Evolutionary conservation across 2,329 filamentous ascomycete species (phyloP), one percentile per base, ranked within the genome.

Genomic region (Raffaelea albimanens): DNA sequence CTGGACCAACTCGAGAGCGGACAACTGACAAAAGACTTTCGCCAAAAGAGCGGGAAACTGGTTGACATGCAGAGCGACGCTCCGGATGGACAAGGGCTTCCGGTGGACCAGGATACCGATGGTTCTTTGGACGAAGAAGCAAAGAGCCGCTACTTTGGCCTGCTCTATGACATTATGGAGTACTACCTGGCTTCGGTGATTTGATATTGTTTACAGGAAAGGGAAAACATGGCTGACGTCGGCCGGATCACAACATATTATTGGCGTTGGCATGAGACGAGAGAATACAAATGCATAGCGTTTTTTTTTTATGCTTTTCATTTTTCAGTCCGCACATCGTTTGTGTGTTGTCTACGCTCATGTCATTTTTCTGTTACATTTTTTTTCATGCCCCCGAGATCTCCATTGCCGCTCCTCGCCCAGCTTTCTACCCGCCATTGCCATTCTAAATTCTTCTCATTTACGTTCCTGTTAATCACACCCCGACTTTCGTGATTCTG

Each of bases 81-180:
- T 2, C 46, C 39, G 34, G 5, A 51, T 50, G 20, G 50, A 47
- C n/a, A 21, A 45, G n/a, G n/a, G n/a, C n/a, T n/a, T n/a, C n/a
- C 14, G n/a, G 22, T 20, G 14, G n/a, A 8, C 13, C 44, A 57
- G 7, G 25, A 7, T 29, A 29, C 25, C 7, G 34, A 53, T 57
- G 36, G 43, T 16, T 53, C 58, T 40, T 13, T 13, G 25, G 13
- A 13, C 25, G 47, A 53, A 40, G 57, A 55, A 25, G 49, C 51
- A 43, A 50, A 57, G 3, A 47, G 52, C 31, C 54, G 54, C 20
- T 78, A 74, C 50, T 64, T 76, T 39, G 61, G 65, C 40, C 57
- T 78, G 44, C 71, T 71, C 10, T 81, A 82, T 50, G 63, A 68
- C 10, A 68, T 82, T 34, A 55, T 83, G 29, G 69, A 72, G 46